Conservation (phyloP, 1,139 yeast species). For the Hyphopichia wangnamkhiaoensis region DNA sequence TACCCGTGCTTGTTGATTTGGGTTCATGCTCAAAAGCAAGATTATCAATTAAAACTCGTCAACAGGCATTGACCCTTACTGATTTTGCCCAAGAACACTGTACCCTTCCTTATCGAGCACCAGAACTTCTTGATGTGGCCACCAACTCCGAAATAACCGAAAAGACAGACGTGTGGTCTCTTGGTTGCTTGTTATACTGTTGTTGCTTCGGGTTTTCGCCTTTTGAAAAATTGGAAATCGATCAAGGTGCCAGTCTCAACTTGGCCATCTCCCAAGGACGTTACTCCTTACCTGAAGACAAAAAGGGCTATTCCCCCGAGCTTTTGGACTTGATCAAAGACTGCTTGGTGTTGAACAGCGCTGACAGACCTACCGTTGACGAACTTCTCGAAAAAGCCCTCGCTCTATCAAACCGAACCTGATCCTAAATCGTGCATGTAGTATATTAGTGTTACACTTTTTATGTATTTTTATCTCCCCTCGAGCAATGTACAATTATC, state of each 20-base stretch:
- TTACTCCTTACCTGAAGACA: slow-evolving; percentile 58
- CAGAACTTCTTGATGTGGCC: slow-evolving; percentile 79
- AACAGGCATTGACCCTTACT: slow-evolving; percentile 73
- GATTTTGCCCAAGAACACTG: slow-evolving; percentile 86
- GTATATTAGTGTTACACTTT: too few species aligned
- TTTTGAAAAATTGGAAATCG: slow-evolving; percentile 78
- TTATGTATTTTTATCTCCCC: neutral
- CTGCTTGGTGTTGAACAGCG: slow-evolving; percentile 65
- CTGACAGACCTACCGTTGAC: slow-evolving; percentile 62
- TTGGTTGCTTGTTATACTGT: slow-evolving; percentile 82
- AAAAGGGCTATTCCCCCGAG: slow-evolving; percentile 49
- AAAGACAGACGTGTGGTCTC: slow-evolving; percentile 84
- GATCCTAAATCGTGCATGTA: neutral
- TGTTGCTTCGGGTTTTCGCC: slow-evolving; percentile 81
- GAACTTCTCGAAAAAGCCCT: slow-evolving; percentile 53
- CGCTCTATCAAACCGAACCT: slow-evolving; percentile 9
- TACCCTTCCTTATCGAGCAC: slow-evolving; percentile 86
- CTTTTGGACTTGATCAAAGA: slow-evolving; percentile 54
- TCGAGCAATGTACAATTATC: neutral
- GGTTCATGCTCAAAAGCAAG: slow-evolving; percentile 79
- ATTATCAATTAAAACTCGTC: slow-evolving; percentile 53
- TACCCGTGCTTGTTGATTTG: slow-evolving; percentile 80
- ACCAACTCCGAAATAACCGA: slow-evolving; percentile 66
- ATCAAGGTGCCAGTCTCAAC: slow-evolving; percentile 78
- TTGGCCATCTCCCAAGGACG: slow-evolving; percentile 76